Base-by-base conservation (phyloP, 352 stramenopile species). In the Pythium scleroteichum region DNA sequence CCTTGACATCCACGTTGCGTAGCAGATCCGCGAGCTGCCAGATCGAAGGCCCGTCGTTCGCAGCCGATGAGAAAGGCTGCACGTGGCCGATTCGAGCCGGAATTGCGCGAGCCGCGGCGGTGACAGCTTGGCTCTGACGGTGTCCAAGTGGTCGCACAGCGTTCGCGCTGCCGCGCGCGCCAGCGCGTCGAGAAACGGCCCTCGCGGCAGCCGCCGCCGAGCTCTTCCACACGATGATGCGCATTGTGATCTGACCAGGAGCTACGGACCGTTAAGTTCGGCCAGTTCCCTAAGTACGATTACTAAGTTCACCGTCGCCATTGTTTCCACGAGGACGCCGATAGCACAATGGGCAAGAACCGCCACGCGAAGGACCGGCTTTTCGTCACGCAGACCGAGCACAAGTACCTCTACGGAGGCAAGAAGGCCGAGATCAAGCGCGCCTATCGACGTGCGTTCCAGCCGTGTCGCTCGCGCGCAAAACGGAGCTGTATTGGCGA, bases 351-450 rank as follows among this genome's bases (percentile, higher is more conserved):
- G 88, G 87, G 88, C 66, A 96, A 96, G 82, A 96, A 96, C 58
- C 88, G 87, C 38, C 88, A 96, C 73, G 92, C 78, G 66, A 96
- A 96, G 59, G 88, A 96, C 72, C 78, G 85, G 42, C 63, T 96
- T 58, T 96, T 94, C 69, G 83, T 95, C 72, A 95, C 86, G 33
- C 82, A 90, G 68, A 92, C 84, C 23, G 86, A 97, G 85, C 92
- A 95, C 81, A 97, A 95, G 75, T 89, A 92, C 60, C 79, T 97
- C 47, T 98, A 97, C 59, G 91, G 91, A 40, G 93, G 93, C 56
- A 97, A 98, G 78, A 97, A 97, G 68, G 73, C 82, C 40, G 77
- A 89, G 67, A 75, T 90, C 57, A 78, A 78, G 33, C 82, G 79
- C 42, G 84, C 82, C 22, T 95, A 95, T 59, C 82, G 82, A 44